These are phyloP conservation scores for Rutstroemia sp. DNA, from an alignment of 2,329 filamentous ascomycete genomes.

Conservation along the genomic window DNA sequence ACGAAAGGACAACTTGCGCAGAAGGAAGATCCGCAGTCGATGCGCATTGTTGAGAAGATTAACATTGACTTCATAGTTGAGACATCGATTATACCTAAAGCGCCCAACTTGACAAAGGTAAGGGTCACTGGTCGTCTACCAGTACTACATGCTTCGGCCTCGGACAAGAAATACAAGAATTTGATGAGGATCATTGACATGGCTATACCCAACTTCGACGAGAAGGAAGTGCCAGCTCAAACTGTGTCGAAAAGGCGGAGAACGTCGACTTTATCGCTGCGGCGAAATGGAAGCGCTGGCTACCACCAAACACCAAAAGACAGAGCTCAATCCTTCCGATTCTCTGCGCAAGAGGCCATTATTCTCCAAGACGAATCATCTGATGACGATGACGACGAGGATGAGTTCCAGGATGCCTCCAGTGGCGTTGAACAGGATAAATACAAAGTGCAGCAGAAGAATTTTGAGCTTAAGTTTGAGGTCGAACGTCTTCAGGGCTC, in stretches of 20 bases:
- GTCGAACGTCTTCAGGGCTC: constrained; percentile 93
- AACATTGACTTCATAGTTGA: constrained; percentile 97
- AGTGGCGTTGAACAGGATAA: constrained; percentile 49
- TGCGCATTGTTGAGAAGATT: constrained; percentile 93
- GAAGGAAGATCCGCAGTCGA: constrained; percentile 58
- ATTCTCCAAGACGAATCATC: constrained; percentile 56
- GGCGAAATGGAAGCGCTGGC: constrained; percentile 20
- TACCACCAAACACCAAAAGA: constrained; percentile 39
- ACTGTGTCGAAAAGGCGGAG: constrained; percentile 6
- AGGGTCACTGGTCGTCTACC: constrained; percentile 88
- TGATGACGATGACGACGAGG: constrained; percentile 53
- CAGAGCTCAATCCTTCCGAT: constrained; percentile 62
- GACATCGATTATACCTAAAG: constrained; percentile 92
- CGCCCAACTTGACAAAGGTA: constrained; percentile 85
- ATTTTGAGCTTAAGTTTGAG: constrained; percentile 94
- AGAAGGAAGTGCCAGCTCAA: constrained; percentile 32
- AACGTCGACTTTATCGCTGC: constrained; percentile 11
- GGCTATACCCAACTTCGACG: constrained; percentile 77
- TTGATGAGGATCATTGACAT: constrained; percentile 95
- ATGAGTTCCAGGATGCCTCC: constrained; percentile 59
- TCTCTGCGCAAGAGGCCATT: constrained; percentile 66
- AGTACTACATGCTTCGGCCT: constrained; percentile 83
- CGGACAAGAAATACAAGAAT: constrained; percentile 93
- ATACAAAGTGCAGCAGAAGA: constrained; percentile 75
- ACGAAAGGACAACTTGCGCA: constrained; percentile 74